Evolutionary conservation across 2,329 filamentous ascomycete species (phyloP).

Genomic region (Raffaelea deltoideospora): DNA sequence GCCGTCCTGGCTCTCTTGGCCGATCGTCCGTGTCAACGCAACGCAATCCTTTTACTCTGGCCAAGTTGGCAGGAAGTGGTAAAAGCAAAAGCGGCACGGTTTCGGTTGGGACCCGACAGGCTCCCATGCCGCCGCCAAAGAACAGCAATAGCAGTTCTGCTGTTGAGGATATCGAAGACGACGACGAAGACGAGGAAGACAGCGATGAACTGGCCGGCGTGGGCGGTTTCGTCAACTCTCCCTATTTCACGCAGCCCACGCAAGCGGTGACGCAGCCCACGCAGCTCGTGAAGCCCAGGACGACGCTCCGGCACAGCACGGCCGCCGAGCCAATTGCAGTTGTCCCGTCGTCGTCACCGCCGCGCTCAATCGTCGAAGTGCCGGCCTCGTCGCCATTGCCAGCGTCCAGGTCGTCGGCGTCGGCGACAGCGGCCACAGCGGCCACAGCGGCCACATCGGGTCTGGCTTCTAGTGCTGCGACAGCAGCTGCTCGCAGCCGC

Average conservation of each 20-base stretch:
- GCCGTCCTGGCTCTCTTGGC: slow-evolving; percentile 1
- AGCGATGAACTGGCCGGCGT: slow-evolving; percentile 27
- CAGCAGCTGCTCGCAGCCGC: slow-evolving; percentile 17
- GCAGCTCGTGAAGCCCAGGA: slow-evolving; percentile 26
- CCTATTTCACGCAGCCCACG: slow-evolving; percentile 30
- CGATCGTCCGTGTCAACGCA: background rate
- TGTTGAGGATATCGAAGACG: slow-evolving; percentile 7
- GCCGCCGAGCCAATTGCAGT: slow-evolving; percentile 1
- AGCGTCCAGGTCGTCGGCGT: slow-evolving; percentile 7
- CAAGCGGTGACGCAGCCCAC: slow-evolving; percentile 32
- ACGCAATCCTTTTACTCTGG: slow-evolving; percentile 7
- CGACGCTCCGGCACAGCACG: slow-evolving; percentile 16
- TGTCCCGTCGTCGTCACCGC: slow-evolving; percentile 23
- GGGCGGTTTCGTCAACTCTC: slow-evolving; percentile 21
- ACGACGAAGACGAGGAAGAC: slow-evolving; percentile 17
- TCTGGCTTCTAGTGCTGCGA: no score
- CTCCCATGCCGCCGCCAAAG: slow-evolving; percentile 11
- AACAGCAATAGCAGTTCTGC: background rate
- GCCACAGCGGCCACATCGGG: no score
- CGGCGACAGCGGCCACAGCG: background rate
- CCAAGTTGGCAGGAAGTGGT: slow-evolving; percentile 2
- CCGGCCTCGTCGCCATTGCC: slow-evolving; percentile 73
- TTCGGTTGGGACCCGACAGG: slow-evolving; percentile 10
- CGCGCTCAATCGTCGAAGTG: slow-evolving; percentile 50
- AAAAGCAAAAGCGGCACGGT: no score